These are phyloP conservation scores for Hypoxylon sp. DNA, from an alignment of 2,329 filamentous ascomycete species.

Conservation along the genomic window DNA sequence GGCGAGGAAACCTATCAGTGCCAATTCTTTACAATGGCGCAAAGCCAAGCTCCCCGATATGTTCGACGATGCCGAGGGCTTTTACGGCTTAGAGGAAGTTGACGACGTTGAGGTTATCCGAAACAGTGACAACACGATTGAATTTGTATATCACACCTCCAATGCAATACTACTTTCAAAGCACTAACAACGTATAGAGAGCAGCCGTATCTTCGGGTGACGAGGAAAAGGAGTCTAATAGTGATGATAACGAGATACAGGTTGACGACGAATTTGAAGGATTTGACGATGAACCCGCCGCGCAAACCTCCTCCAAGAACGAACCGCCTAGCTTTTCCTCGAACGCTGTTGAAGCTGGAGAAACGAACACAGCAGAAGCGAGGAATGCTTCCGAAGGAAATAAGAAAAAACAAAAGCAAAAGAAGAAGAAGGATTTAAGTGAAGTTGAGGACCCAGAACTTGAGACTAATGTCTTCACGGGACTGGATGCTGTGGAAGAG, in stretches of 20 bases:
- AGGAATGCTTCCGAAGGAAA: constrained; percentile 51
- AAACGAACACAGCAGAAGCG: constrained; percentile 27
- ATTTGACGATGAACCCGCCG: constrained; percentile 68
- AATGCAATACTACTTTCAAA: background rate
- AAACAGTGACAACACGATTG: constrained; percentile 68
- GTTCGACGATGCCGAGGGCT: constrained; percentile 91
- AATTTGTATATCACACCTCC: constrained; percentile 64
- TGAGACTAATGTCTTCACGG: constrained; percentile 67
- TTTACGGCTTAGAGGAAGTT: constrained; percentile 92
- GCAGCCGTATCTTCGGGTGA: constrained; percentile 34
- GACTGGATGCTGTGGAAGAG: constrained; percentile 69
- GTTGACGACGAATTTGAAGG: constrained; percentile 74
- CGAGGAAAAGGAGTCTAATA: constrained; percentile 34
- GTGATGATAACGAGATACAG: constrained; percentile 31
- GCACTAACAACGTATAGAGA: constrained; percentile 49
- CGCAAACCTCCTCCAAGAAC: constrained; percentile 44
- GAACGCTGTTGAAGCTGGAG: constrained; percentile 37
- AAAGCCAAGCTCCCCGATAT: constrained; percentile 79
- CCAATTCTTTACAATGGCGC: constrained; percentile 70
- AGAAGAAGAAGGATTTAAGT: constrained; percentile 54
- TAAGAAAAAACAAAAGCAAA: constrained; percentile 46
- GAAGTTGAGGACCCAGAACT: constrained; percentile 60
- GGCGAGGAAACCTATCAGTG: constrained; percentile 61
- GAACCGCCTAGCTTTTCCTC: constrained; percentile 39
- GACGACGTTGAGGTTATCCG: constrained; percentile 90